A percentile compares a stretch with the other conserved stretches of the same genome.
Evolutionary conservation across 140 eudicot species (phyloP).

Genomic region (Bidens hawaiensis): DNA sequence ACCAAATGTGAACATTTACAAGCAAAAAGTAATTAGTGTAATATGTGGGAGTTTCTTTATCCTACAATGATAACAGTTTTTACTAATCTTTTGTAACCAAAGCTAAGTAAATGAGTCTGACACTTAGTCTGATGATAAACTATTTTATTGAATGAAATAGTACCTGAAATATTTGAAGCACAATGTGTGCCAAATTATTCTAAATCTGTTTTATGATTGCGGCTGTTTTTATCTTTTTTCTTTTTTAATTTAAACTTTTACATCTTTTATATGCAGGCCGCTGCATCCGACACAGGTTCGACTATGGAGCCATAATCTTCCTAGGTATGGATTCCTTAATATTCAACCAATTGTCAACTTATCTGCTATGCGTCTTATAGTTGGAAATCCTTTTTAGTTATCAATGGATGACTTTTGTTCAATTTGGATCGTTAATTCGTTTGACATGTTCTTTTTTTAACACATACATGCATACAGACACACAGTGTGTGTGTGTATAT

Average conservation of each 20-base stretch:
- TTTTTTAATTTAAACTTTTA: neutral
- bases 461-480: too few species aligned
- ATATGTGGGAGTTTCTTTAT: neutral
- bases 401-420: too few species aligned
- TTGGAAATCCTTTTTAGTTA: too few species aligned
- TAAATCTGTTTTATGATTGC: neutral
- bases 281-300: constrained; percentile 86
- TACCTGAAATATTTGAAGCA: neutral
- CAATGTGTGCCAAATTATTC: neutral
- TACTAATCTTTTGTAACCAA: neutral
- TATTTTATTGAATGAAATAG: neutral
- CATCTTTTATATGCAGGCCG: constrained; percentile 53
- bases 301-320: constrained; percentile 93
- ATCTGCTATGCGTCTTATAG: too few species aligned
- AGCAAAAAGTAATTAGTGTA: neutral
- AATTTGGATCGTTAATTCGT: too few species aligned
- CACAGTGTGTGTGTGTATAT: too few species aligned
- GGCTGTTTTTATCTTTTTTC: neutral
- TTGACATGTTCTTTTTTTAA: too few species aligned
- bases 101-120: neutral
- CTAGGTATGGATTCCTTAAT: constrained; percentile 52
- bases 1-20: neutral
- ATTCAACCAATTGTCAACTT: too few species aligned
- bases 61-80: neutral
- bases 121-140: neutral